A percentile compares a stretch with the other conserved stretches of the same genome.
Conservation (phyloP, 768 basidiomycete genomes). For the Tricholoma terreum region DNA sequence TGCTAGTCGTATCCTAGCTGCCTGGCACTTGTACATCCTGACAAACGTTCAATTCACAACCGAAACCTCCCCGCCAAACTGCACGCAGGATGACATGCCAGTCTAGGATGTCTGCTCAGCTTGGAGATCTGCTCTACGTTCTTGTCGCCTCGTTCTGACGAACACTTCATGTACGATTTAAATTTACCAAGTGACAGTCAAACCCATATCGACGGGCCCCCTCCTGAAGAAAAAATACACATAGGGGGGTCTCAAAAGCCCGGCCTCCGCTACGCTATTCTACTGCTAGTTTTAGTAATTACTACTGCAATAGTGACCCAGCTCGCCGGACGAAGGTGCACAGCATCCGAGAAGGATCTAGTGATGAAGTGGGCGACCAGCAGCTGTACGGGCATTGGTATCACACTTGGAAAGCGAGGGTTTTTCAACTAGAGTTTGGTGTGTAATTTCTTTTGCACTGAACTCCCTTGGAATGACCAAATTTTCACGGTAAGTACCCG, state of each 20-base stretch:
- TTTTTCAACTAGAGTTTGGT: too few species aligned
- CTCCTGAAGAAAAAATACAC: too few species aligned
- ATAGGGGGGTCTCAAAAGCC: too few species aligned
- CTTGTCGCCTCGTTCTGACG: slow-evolving; percentile 96
- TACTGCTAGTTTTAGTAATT: too few species aligned
- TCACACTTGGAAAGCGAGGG: slow-evolving; percentile 9
- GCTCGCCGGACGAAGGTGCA: slow-evolving; percentile 23
- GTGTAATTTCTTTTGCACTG: too few species aligned
- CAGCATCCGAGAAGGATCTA: slow-evolving; percentile 20
- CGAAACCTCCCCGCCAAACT: slow-evolving; percentile 7
- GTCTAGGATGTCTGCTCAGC: slow-evolving; percentile 92
- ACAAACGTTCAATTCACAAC: not conserved
- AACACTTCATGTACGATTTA: slow-evolving; percentile 66
- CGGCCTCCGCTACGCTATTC: too few species aligned
- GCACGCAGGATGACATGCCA: slow-evolving; percentile 71
- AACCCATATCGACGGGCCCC: too few species aligned
- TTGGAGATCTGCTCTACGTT: slow-evolving; percentile 97
- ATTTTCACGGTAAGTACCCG: too few species aligned
- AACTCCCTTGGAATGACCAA: too few species aligned
- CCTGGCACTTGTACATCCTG: not conserved
- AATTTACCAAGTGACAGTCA: too few species aligned
- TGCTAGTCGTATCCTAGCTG: not conserved
- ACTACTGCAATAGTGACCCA: too few species aligned
- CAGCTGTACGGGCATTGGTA: slow-evolving; percentile 8
- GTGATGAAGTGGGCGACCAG: slow-evolving; percentile 10